These are phyloP conservation scores for Gossypium trilobum DNA, from an alignment of 441 rosid genomes.

Conservation along the genomic window DNA sequence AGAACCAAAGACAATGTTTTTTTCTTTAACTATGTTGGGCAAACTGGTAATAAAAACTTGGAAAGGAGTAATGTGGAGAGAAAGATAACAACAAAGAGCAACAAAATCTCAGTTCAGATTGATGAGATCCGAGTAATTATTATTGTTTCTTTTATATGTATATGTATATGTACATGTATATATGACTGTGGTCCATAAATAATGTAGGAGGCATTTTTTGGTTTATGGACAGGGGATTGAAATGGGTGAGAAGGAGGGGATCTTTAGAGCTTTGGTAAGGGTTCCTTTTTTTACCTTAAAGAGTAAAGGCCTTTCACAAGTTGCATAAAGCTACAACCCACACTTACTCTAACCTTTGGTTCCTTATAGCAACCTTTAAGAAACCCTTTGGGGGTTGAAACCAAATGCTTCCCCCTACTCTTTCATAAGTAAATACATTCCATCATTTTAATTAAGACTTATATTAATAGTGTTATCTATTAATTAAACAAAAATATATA, in stretches of 20 bases:
- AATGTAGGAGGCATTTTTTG: not conserved
- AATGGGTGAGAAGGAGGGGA: slow-evolving; percentile 17
- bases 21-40: slow-evolving; percentile 21
- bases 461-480: too few species aligned
- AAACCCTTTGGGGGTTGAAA: slow-evolving; percentile 1
- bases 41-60: slow-evolving; percentile 20
- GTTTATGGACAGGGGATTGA: not conserved
- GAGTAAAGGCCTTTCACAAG: slow-evolving; percentile 40
- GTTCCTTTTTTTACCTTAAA: slow-evolving; percentile 24
- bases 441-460: too few species aligned
- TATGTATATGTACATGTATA: not conserved
- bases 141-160: slow-evolving; percentile 22
- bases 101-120: slow-evolving; percentile 60
- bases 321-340: slow-evolving; percentile 50
- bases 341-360: slow-evolving; percentile 35
- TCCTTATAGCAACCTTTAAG: slow-evolving; percentile 25
- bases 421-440: not conserved
- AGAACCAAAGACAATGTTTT: slow-evolving; percentile 10
- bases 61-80: slow-evolving; percentile 7
- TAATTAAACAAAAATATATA: too few species aligned
- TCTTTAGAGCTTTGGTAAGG: slow-evolving; percentile 30
- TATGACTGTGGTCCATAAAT: slow-evolving; percentile 32
- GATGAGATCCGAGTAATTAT: slow-evolving; percentile 41
- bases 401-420: not conserved
- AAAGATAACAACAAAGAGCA: not conserved